phyloP scores from a whole-genome alignment of 106 monocot genomes.

The Allium sativum region DNA sequence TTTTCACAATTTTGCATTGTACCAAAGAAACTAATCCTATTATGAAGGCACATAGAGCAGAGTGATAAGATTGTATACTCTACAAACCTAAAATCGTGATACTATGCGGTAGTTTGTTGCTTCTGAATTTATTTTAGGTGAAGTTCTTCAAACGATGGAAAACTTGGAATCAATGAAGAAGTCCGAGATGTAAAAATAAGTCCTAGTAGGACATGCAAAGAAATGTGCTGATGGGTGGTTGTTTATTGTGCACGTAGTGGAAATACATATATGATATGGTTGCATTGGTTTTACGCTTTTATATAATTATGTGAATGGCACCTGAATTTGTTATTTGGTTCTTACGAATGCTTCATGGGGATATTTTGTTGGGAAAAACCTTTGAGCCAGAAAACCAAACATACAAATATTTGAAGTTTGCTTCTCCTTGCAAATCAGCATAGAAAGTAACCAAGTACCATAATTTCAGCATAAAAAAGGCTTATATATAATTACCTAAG shows the following conservation, averaged over 20 bases:
- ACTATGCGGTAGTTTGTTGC: slow-evolving; percentile 44
- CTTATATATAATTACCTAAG: too few species aligned
- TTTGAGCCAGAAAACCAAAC: too few species aligned
- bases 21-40: not conserved
- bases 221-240: slow-evolving; percentile 27
- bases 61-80: slow-evolving; percentile 51
- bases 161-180: slow-evolving; percentile 26
- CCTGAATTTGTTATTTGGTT: slow-evolving; percentile 46
- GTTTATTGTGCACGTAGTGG: slow-evolving; percentile 42
- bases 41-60: slow-evolving; percentile 52
- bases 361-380: not conserved
- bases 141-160: slow-evolving; percentile 36
- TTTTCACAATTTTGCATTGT: not conserved
- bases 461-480: too few species aligned
- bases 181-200: slow-evolving; percentile 53
- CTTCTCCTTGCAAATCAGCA: too few species aligned
- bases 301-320: slow-evolving; percentile 30
- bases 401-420: too few species aligned
- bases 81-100: slow-evolving; percentile 49
- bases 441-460: too few species aligned
- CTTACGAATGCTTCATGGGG: slow-evolving; percentile 23
- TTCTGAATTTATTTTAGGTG: slow-evolving; percentile 60
- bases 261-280: slow-evolving; percentile 52
- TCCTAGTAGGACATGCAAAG: slow-evolving; percentile 26
- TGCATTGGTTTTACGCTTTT: slow-evolving; percentile 36